These are phyloP conservation scores for Coemansia sp. DNA, from an alignment of 192 early-diverging fungal genomes.

Conservation along the genomic window DNA sequence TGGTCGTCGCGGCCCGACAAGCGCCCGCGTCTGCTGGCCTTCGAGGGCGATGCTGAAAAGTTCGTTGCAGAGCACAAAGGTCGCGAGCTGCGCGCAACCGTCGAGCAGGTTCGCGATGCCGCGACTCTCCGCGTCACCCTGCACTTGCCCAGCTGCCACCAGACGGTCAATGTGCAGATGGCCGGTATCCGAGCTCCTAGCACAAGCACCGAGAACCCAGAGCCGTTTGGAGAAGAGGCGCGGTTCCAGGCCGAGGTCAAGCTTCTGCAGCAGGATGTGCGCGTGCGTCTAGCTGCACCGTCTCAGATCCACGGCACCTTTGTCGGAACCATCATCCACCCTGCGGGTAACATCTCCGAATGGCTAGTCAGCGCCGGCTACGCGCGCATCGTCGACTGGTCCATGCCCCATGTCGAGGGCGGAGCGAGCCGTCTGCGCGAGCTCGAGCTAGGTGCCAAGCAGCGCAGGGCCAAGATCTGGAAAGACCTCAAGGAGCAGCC, in stretches of 20 bases:
- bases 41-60: constrained; percentile 62
- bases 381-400: constrained; percentile 87
- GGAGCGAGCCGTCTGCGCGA: constrained; percentile 59
- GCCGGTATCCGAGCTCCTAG: constrained; percentile 87
- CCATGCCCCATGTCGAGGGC: constrained; percentile 65
- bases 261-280: constrained; percentile 87
- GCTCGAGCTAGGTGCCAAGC: constrained; percentile 79
- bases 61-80: constrained; percentile 82
- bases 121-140: constrained; percentile 76
- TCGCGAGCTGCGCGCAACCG: constrained; percentile 73
- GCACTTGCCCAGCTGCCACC: constrained; percentile 66
- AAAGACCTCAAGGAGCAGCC: constrained; percentile 20
- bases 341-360: constrained; percentile 91
- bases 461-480: constrained; percentile 85
- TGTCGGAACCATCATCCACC: constrained; percentile 73
- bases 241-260: constrained; percentile 89
- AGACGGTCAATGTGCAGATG: constrained; percentile 66
- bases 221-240: constrained; percentile 92
- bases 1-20: constrained; percentile 62
- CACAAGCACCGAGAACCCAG: constrained; percentile 68
- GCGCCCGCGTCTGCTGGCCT: constrained; percentile 43
- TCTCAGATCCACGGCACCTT: constrained; percentile 65
- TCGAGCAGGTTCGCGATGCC: constrained; percentile 96
- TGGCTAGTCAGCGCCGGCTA: constrained; percentile 74
- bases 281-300: constrained; percentile 76